phyloP scores from a whole-genome alignment of 306 rosid species.

The Sicyos baderoa region DNA sequence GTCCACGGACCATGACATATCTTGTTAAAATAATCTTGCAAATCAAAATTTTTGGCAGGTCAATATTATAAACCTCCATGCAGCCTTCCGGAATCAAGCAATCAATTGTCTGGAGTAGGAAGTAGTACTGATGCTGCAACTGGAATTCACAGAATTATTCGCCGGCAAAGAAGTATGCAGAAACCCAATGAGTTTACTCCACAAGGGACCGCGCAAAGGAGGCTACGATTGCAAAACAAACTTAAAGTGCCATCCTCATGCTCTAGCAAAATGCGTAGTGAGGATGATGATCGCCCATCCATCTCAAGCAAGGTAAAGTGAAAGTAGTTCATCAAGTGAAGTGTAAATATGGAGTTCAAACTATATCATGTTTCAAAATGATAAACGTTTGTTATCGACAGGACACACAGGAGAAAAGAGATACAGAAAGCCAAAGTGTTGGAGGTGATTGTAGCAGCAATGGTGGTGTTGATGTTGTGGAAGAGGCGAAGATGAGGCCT shows the following conservation, averaged over 20 bases:
- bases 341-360: constrained; percentile 9
- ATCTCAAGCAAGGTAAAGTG: constrained; percentile 37
- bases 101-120: constrained; percentile 17
- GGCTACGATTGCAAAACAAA: constrained; percentile 33
- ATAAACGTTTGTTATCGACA: constrained; percentile 22
- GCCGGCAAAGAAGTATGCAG: constrained; percentile 25
- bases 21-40: constrained; percentile 18
- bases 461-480: constrained; percentile 15
- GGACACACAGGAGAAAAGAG: constrained; percentile 40
- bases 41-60: constrained; percentile 25
- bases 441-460: constrained; percentile 15
- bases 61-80: constrained; percentile 18
- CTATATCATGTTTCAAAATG: constrained; percentile 11
- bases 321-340: constrained; percentile 11
- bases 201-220: constrained; percentile 55
- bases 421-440: constrained; percentile 26
- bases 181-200: constrained; percentile 5
- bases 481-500: not conserved
- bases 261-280: constrained; percentile 18
- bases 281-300: constrained; percentile 38
- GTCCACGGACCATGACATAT: not conserved
- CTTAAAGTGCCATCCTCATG: not conserved
- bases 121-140: constrained; percentile 21
- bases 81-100: constrained; percentile 28
- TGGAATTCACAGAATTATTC: constrained; percentile 37